A percentile compares a stretch with the other conserved stretches of the same genome.
These are phyloP conservation scores for Puccinia hordei DNA, from an alignment of 1,284 basidiomycete genomes.

Conservation along the genomic window DNA sequence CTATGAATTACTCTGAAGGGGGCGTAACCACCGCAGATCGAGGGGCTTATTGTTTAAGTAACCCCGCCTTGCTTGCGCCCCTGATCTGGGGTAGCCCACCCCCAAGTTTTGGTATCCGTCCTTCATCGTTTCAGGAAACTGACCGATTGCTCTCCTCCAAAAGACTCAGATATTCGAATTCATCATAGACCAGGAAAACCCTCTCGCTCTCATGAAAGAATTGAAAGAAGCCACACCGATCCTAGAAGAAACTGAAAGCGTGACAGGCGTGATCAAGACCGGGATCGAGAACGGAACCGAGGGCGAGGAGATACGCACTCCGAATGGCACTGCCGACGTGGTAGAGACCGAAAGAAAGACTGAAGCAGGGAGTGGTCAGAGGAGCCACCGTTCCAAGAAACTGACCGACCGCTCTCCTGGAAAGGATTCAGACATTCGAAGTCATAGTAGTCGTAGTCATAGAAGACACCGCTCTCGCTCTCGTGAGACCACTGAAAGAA, in stretches of 20 bases:
- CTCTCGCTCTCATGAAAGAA: constrained; percentile 39
- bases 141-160: constrained; percentile 23
- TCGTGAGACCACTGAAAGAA: constrained; percentile 39
- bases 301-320: constrained; percentile 3
- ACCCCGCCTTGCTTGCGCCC: not conserved
- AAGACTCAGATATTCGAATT: constrained; percentile 39
- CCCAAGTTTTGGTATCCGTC: not conserved
- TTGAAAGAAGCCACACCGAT: constrained; percentile 17
- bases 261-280: constrained; percentile 35
- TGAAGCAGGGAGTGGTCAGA: constrained; percentile 59
- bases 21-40: too few species aligned
- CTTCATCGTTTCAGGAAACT: not conserved
- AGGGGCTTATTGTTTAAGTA: too few species aligned
- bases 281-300: constrained; percentile 24
- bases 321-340: constrained; percentile 20
- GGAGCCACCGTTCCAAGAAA: constrained; percentile 52
- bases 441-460: constrained; percentile 46
- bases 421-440: constrained; percentile 45
- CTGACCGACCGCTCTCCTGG: constrained; percentile 16
- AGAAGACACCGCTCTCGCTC: constrained; percentile 41
- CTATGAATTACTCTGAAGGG: too few species aligned
- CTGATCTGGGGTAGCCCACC: not conserved
- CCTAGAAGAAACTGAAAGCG: constrained; percentile 38
- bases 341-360: constrained; percentile 60
- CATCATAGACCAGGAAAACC: constrained; percentile 38